Percentiles rank a stretch among this genome's conserved stretches.
Evolutionary conservation across 192 early-diverging fungal genomes (phyloP).

Genomic region (Allomyces macrogynus): DNA sequence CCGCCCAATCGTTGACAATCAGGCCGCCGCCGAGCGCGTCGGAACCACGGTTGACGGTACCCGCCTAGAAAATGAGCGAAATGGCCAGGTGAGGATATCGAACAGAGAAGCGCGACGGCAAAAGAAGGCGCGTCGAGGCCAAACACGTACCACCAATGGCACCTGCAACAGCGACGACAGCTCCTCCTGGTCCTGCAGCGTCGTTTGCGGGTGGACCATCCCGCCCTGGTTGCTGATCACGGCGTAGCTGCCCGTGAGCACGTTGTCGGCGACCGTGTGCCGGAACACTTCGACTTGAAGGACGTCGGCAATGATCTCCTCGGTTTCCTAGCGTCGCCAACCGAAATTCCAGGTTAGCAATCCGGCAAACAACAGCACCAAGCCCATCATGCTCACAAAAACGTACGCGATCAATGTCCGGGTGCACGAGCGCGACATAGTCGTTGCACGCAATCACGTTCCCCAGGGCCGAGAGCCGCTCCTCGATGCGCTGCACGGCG

Average conservation of each 20-base stretch:
- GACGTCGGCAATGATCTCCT: conserved; percentile 98
- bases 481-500: conserved; percentile 88
- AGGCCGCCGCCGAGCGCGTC: conserved; percentile 91
- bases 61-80: conserved; percentile 32
- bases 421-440: conserved; percentile 94
- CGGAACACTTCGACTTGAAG: conserved; percentile 94
- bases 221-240: conserved; percentile 95
- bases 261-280: conserved; percentile 95
- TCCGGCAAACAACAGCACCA: neutral
- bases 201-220: conserved; percentile 84
- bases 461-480: conserved; percentile 87
- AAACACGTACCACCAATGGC: conserved; percentile 44
- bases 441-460: conserved; percentile 99
- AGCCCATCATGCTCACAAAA: conserved; percentile 1
- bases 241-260: conserved; percentile 87
- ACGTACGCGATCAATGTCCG: conserved; percentile 69
- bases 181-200: conserved; percentile 94
- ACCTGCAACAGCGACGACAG: conserved; percentile 90
- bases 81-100: neutral
- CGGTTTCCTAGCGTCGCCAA: conserved; percentile 44
- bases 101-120: neutral
- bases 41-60: conserved; percentile 95
- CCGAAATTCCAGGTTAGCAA: conserved; percentile 1
- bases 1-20: conserved; percentile 96
- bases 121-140: conserved; percentile 1